Evolutionary conservation across 1,284 basidiomycete species (phyloP).

Genomic region (Melampsora abietis-canadensis): DNA sequence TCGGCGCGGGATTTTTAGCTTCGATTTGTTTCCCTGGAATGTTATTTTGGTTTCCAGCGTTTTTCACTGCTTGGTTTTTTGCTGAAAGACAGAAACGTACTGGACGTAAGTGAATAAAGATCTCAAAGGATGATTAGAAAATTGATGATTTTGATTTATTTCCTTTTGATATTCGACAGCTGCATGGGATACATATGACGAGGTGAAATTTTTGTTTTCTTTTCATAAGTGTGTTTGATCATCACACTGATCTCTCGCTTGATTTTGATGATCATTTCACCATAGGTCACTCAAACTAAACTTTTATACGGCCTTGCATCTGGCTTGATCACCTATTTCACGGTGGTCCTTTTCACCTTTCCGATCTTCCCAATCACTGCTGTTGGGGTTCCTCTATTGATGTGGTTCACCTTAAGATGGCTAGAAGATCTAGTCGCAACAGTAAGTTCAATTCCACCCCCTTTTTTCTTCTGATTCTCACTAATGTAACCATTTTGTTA

Average conservation of each 20-base stretch:
- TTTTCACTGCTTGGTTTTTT: slow-evolving; percentile 64
- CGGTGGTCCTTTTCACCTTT: slow-evolving; percentile 61
- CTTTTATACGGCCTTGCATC: slow-evolving; percentile 73
- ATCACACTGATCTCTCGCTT: background rate
- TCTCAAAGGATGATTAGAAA: slow-evolving; percentile 5
- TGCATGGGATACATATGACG: slow-evolving; percentile 42
- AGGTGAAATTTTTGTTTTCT: slow-evolving; percentile 9
- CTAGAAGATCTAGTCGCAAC: slow-evolving; percentile 74
- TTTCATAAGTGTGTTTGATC: background rate
- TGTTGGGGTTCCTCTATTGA: slow-evolving; percentile 64
- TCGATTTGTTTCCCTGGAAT: slow-evolving; percentile 73
- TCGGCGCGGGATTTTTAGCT: slow-evolving; percentile 66
- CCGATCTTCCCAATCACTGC: slow-evolving; percentile 62
- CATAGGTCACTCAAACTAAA: slow-evolving; percentile 77
- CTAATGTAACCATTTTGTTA: background rate
- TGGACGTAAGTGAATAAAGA: slow-evolving; percentile 12
- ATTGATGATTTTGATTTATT: background rate
- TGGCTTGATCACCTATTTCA: slow-evolving; percentile 65
- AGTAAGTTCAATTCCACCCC: background rate
- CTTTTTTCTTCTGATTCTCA: background rate
- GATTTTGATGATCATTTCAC: background rate
- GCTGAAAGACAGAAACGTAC: slow-evolving; percentile 53
- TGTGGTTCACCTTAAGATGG: slow-evolving; percentile 85
- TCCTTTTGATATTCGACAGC: slow-evolving; percentile 49
- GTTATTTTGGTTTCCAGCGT: slow-evolving; percentile 71